Evolutionary conservation across 257 asterid species (phyloP).

Genomic region (Cordia subcordata): DNA sequence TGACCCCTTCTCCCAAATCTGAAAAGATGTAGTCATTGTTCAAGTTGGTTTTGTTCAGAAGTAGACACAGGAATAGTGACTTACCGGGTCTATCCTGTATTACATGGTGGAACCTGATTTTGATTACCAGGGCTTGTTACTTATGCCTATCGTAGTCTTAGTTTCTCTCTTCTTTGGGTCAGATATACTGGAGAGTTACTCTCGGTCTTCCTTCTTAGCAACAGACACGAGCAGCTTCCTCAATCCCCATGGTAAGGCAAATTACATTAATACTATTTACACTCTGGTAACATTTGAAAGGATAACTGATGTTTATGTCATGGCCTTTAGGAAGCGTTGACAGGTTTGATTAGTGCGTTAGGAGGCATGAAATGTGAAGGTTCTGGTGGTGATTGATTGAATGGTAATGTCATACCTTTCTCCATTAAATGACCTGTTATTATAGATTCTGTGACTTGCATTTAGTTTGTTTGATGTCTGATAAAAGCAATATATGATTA

Average conservation of each 20-base stretch:
- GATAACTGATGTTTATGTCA: slow-evolving; percentile 8
- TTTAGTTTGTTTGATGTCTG: neutral
- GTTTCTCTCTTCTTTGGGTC: slow-evolving; percentile 18
- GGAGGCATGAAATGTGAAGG: slow-evolving; percentile 45
- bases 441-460: neutral
- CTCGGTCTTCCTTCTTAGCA: slow-evolving; percentile 52
- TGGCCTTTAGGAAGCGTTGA: slow-evolving; percentile 46
- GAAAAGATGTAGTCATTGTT: too few species aligned
- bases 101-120: neutral
- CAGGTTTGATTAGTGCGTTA: slow-evolving; percentile 46
- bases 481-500: too few species aligned
- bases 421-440: neutral
- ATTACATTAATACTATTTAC: neutral
- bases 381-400: slow-evolving; percentile 45
- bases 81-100: neutral
- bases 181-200: slow-evolving; percentile 62
- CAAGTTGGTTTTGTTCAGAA: too few species aligned
- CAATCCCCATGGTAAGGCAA: slow-evolving; percentile 50
- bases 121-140: neutral
- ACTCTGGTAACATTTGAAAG: neutral
- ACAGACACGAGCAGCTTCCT: slow-evolving; percentile 47
- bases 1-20: neutral
- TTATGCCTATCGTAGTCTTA: neutral
- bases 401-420: slow-evolving; percentile 6
- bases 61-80: neutral